Evolutionary conservation across 768 basidiomycete genomes (phyloP), one percentile per base, ranked within the genome.

Genomic region (Termitomyces sp.): DNA sequence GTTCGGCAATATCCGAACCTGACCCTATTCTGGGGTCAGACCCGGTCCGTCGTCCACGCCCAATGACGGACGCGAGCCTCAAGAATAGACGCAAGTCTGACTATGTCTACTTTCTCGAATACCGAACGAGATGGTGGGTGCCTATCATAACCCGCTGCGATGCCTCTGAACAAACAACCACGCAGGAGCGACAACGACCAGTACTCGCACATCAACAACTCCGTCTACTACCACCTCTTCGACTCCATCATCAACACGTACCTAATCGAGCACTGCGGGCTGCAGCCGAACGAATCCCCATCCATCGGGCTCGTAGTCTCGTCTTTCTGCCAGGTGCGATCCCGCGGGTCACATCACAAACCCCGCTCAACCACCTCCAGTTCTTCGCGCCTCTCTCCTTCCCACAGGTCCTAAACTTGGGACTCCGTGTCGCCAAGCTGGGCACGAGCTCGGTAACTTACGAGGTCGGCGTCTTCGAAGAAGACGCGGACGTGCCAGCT

Each of bases 181-280:
- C 16, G 26, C 18, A 92, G 90, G 90, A 88, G 81, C 63, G 90
- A 92, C 76, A 92, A 92, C 64, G 90, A 92, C 74, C 89, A 91
- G 63, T 92, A 92, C 66, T 78, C 81, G 13, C 90, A 92, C 60
- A 74, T 92, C 65, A 92, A 92, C 72, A 93, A 92, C 69, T 78
- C 87, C 0, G 72, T 90, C 16, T 93, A 91, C 70, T 88, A 90
- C 66, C 87, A 88, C 65, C 77, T 90, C 56, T 89, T 92, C 71
- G 91, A 92, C 71, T 89, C 90, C 5, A 75, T 91, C 65, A 75
- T 92, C 70, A 93, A 92, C 68, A 80, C 86, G 9, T 93, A 90
- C 70, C 83, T 92, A 60, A 84, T 90, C 38, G 73, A 81, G 54
- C 73, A 77, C 33, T 92, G 89, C 62, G 78, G 76, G 11, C 75